Percentiles rank a stretch among this genome's conserved stretches.
These are phyloP conservation scores for Candida tetrigidarum DNA, from an alignment of 1,139 yeast genomes.

Conservation along the genomic window DNA sequence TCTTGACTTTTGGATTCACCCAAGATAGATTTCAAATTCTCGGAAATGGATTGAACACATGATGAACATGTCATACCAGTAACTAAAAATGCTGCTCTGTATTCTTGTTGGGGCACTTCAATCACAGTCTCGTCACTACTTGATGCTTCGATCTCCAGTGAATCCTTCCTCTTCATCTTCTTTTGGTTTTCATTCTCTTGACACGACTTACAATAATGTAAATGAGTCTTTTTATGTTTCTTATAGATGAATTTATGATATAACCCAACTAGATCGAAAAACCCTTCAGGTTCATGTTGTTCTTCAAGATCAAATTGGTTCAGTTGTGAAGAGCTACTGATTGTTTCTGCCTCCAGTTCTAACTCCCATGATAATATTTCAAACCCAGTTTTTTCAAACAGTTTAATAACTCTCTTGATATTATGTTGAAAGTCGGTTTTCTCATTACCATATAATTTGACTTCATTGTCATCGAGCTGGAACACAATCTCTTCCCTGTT, in stretches of 20 bases:
- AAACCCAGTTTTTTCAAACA: slow-evolving; percentile 34
- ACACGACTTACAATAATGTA: slow-evolving; percentile 39
- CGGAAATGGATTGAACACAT: slow-evolving; percentile 53
- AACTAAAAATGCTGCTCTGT: slow-evolving; percentile 56
- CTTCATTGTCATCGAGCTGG: slow-evolving; percentile 22
- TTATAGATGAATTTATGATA: slow-evolving; percentile 16
- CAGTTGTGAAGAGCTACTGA: slow-evolving; percentile 17
- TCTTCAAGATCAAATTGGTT: slow-evolving; percentile 7
- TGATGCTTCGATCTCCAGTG: slow-evolving; percentile 8
- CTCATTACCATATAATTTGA: slow-evolving; percentile 24
- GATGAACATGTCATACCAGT: slow-evolving; percentile 72
- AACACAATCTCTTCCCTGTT: slow-evolving; percentile 19
- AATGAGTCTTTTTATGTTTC: slow-evolving; percentile 25
- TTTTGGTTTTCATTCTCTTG: slow-evolving; percentile 22
- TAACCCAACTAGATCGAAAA: slow-evolving; percentile 19
- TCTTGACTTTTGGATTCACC: slow-evolving; percentile 18
- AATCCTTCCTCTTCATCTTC: too few relatives aligned
- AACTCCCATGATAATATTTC: slow-evolving; percentile 39
- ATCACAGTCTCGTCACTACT: slow-evolving; percentile 33
- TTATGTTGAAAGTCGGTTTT: slow-evolving; percentile 16
- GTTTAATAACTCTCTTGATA: slow-evolving; percentile 28
- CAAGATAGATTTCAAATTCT: slow-evolving; percentile 37
- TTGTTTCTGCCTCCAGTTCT: slow-evolving; percentile 21
- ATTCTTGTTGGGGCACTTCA: slow-evolving; percentile 31
- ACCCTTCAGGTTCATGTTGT: slow-evolving; percentile 17